A percentile compares a stretch with the other conserved stretches of the same genome.
phyloP scores from a whole-genome alignment of 2,329 filamentous ascomycete genomes.

The Talaromyces islandicus region DNA sequence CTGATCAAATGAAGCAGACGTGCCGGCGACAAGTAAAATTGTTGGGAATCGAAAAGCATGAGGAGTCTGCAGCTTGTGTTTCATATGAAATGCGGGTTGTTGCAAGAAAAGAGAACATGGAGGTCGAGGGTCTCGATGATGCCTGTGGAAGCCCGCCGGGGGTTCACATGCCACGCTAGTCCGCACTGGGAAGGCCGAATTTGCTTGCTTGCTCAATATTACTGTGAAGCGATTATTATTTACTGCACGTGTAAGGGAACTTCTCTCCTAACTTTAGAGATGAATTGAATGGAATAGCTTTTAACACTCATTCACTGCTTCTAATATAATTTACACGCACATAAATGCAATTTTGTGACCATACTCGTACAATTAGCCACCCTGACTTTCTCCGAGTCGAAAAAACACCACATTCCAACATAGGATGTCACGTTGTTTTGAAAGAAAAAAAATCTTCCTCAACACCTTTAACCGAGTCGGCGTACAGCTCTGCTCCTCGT shows the following conservation, averaged over 20 bases:
- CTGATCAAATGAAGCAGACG: background rate
- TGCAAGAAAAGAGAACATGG: background rate
- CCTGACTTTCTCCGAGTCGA: background rate
- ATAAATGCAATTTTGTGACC: background rate
- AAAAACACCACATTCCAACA: background rate
- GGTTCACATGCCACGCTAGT: conserved; percentile 13
- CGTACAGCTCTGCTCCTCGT: conserved; percentile 78
- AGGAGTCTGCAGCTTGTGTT: background rate
- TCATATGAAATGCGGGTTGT: background rate
- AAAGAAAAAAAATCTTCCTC: background rate
- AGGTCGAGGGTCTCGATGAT: background rate
- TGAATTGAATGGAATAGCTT: background rate
- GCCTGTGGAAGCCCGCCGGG: background rate
- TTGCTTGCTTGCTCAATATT: background rate
- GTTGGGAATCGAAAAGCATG: background rate
- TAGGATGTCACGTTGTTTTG: background rate
- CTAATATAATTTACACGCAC: background rate
- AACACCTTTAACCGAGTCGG: conserved; percentile 58
- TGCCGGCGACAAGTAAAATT: background rate
- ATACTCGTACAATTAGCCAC: background rate
- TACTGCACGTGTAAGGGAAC: background rate
- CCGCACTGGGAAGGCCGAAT: conserved; percentile 5
- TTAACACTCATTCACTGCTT: background rate
- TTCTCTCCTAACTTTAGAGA: background rate
- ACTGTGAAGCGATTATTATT: background rate